Evolutionary conservation across 352 stramenopile species (phyloP).

Genomic region (Phytophthora syringae): DNA sequence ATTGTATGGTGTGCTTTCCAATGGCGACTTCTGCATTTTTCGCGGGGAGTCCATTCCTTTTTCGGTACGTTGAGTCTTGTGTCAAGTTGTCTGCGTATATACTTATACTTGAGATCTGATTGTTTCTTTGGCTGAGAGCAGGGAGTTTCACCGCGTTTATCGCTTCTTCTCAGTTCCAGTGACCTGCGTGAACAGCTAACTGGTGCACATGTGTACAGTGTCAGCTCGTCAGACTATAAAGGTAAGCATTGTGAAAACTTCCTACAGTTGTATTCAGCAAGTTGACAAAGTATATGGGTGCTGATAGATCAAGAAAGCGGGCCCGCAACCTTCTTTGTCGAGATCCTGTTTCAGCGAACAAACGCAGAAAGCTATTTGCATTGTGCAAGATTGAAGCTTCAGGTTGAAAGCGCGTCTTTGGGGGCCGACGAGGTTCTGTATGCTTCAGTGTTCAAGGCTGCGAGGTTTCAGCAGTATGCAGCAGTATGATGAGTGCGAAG

Average conservation of each 20-base stretch:
- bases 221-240: conserved; percentile 73
- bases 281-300: conserved; percentile 1
- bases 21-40: conserved; percentile 79
- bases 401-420: conserved; percentile 43
- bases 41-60: conserved; percentile 71
- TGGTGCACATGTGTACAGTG: conserved; percentile 57
- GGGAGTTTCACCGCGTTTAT: conserved; percentile 64
- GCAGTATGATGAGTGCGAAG: conserved; percentile 54
- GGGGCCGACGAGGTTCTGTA: conserved; percentile 22
- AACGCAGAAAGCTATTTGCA: conserved; percentile 52
- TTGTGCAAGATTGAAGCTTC: conserved; percentile 63
- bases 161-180: conserved; percentile 57
- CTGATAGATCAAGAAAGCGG: conserved; percentile 61
- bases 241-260: conserved; percentile 33
- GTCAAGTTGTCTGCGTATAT: not conserved
- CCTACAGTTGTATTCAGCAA: not conserved
- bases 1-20: conserved; percentile 65
- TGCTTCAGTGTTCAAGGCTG: conserved; percentile 66
- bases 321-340: conserved; percentile 55
- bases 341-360: conserved; percentile 65
- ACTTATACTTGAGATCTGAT: not conserved
- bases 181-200: conserved; percentile 56
- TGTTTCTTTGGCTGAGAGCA: conserved; percentile 25
- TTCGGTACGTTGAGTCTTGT: conserved; percentile 49
- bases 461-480: conserved; percentile 54